Percentiles rank a stretch among this genome's conserved stretches.
Conservation (phyloP, 345 rosid genomes). For the Garcia nutans region DNA sequence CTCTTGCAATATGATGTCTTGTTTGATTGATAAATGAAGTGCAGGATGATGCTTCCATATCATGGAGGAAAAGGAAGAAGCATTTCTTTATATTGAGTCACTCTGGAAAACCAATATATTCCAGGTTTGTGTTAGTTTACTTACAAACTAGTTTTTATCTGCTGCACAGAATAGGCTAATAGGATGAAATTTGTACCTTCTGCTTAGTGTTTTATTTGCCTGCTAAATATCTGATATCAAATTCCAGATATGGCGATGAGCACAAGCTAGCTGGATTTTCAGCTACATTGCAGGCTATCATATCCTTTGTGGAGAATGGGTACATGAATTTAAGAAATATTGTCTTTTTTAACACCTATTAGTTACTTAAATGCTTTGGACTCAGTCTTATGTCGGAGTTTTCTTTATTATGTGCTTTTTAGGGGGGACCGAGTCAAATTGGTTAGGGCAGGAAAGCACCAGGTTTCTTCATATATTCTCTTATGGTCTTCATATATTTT, state of each 20-base stretch:
- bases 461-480: constrained; percentile 47
- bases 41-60: constrained; percentile 95
- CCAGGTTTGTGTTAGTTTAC: constrained; percentile 53
- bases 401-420: constrained; percentile 31
- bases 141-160: constrained; percentile 7
- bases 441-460: constrained; percentile 88
- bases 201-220: background rate
- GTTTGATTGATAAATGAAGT: constrained; percentile 44
- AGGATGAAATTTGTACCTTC: background rate
- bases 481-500: background rate
- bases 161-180: background rate
- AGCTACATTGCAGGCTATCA: constrained; percentile 97
- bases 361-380: background rate
- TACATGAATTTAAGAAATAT: constrained; percentile 27
- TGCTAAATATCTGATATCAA: constrained; percentile 14
- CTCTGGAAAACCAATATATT: constrained; percentile 98
- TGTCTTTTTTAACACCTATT: background rate
- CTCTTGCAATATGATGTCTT: constrained; percentile 4
- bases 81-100: constrained; percentile 95
- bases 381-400: background rate
- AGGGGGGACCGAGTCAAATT: constrained; percentile 81
- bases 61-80: constrained; percentile 99
- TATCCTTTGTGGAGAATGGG: constrained; percentile 97
- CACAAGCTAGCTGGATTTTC: constrained; percentile 99
- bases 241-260: constrained; percentile 88